Percentiles rank a stretch among this genome's conserved stretches.
Evolutionary conservation across 2,329 filamentous ascomycete genomes (phyloP).

Genomic region (Fusarium chaquense): DNA sequence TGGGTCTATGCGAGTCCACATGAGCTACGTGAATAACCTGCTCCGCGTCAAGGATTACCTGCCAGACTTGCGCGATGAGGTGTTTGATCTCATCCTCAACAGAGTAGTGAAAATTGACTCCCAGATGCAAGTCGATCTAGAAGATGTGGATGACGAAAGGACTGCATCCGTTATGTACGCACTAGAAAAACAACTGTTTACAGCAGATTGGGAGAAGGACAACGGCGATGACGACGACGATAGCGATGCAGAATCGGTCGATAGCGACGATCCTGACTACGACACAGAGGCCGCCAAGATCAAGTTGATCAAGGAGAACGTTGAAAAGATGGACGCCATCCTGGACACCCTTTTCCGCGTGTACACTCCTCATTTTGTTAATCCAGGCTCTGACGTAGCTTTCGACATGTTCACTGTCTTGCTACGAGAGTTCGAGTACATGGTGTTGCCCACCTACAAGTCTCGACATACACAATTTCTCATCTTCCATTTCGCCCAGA

Average conservation of each 20-base stretch:
- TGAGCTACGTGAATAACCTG: constrained; percentile 89
- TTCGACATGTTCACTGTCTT: constrained; percentile 82
- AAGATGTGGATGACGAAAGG: constrained; percentile 90
- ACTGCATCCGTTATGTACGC: constrained; percentile 77
- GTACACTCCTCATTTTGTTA: constrained; percentile 78
- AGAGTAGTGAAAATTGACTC: constrained; percentile 94
- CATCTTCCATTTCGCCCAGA: constrained; percentile 94
- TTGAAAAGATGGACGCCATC: constrained; percentile 91
- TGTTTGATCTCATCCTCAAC: constrained; percentile 85
- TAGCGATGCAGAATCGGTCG: constrained; percentile 77
- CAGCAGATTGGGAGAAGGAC: constrained; percentile 62
- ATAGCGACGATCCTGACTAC: constrained; percentile 76
- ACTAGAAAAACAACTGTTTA: constrained; percentile 48
- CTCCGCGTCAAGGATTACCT: constrained; percentile 82
- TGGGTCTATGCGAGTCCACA: constrained; percentile 81
- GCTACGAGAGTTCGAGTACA: constrained; percentile 85
- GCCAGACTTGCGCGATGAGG: constrained; percentile 80
- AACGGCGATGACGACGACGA: constrained; percentile 63
- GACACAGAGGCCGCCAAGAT: constrained; percentile 73
- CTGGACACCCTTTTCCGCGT: constrained; percentile 89
- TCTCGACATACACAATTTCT: constrained; percentile 96
- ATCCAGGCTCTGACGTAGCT: constrained; percentile 75
- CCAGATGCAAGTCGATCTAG: constrained; percentile 92
- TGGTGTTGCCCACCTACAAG: constrained; percentile 90
- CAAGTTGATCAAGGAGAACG: constrained; percentile 80